Evolutionary conservation across 73 alveolate species (phyloP), one percentile per base, ranked within the genome.

Genomic region (Paramecium pentaurelia): DNA sequence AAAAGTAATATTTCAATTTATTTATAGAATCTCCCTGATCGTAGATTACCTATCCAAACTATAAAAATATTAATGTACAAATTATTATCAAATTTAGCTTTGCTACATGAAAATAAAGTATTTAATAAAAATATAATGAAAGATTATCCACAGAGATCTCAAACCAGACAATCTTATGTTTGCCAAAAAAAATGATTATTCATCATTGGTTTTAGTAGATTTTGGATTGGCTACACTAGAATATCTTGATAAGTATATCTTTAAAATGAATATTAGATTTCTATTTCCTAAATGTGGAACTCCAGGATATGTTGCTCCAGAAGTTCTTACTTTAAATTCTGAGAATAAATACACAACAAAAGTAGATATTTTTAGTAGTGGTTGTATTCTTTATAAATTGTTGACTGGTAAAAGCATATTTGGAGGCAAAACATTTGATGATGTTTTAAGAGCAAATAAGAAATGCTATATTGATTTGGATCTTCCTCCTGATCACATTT

Each of bases 221-320:
- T 89, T 89, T 51, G 94, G 94, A 18, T 45, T 89, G 28, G 94
- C 91, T 12, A 83, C 86, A 4, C 51, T 45, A 10, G 94, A 89
- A 73, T 2, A 40, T 27, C 60, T 47, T 45, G 93, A 86, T 2
- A 47, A 27, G 45, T 86, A 60, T 40, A 40, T 10, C 11, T n/a
- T 3, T 8, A 0, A 4, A 3, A 14, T 18, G 6, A 68, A 73
- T 36, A 9, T 16, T 71, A 73, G 87, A 73, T 73, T n/a, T 73
- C 51, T 70, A 25, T 44, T 59, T 37, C 94, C 93, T 10, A 80
- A 80, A 80, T 80, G 91, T 20, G 97, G 97, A 30, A 94, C 97
- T 12, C 95, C 97, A n/a, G 86, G 88, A 22, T 94, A 94, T 85
- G 94, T 94, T 91, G 94, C 97, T 20, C 97, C 97, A n/a, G 97